phyloP scores from a whole-genome alignment of 192 early-diverging fungal genomes.

The Anaeromyces robustus region DNA sequence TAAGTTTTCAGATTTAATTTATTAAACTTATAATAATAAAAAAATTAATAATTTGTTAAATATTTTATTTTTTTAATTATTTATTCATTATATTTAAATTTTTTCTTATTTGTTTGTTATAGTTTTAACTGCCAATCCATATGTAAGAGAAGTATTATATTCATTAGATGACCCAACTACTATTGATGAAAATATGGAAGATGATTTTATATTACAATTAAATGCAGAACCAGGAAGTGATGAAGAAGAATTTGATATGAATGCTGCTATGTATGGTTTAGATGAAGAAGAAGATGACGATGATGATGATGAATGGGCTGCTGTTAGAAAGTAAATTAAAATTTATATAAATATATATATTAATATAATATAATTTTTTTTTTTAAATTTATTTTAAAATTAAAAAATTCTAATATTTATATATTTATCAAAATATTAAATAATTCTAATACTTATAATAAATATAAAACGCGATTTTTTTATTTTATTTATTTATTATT shows the following conservation, averaged over 20 bases:
- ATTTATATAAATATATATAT: too few relatives aligned
- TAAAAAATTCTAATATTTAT: too few relatives aligned
- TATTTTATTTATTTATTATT: too few relatives aligned
- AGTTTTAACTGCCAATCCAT: conserved; percentile 56
- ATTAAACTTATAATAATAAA: too few relatives aligned
- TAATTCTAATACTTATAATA: too few relatives aligned
- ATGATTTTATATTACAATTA: conserved; percentile 68
- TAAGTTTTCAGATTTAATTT: too few relatives aligned
- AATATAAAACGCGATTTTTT: too few relatives aligned
- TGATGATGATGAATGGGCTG: conserved; percentile 31
- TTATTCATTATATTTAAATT: too few relatives aligned
- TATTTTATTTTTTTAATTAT: too few relatives aligned
- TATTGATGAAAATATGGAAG: conserved; percentile 62
- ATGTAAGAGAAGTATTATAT: conserved; percentile 75
- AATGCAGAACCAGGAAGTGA: conserved; percentile 23
- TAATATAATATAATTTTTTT: conserved; percentile 18
- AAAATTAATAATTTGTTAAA: too few relatives aligned
- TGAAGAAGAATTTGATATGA: neutral
- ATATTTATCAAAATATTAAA: too few relatives aligned
- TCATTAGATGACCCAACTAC: conserved; percentile 87
- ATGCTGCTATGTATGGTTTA: neutral
- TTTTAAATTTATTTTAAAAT: conserved; percentile 37
- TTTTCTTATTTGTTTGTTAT: too few relatives aligned
- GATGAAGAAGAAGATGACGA: conserved; percentile 19
- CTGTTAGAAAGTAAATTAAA: conserved; percentile 26